Conservation (phyloP, 768 basidiomycete species). For the Trametes cingulata region DNA sequence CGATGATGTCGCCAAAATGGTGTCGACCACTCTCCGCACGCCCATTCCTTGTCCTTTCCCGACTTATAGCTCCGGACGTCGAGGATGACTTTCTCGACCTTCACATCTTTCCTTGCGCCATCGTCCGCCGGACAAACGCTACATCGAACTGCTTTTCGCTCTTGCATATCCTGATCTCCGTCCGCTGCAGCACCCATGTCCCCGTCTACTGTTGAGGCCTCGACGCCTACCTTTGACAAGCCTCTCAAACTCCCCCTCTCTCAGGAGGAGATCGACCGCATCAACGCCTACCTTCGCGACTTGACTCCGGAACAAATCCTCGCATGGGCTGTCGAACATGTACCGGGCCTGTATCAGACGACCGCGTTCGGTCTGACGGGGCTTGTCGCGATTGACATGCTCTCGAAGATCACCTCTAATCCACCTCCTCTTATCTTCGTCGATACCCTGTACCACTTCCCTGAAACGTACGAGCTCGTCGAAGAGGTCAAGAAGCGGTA, state of each 20-base stretch:
- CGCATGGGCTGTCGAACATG: constrained; percentile 75
- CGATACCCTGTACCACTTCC: constrained; percentile 96
- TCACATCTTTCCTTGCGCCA: no score
- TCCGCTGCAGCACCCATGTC: not conserved
- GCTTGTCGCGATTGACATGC: constrained; percentile 92
- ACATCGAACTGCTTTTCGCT: not conserved
- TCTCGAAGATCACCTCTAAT: constrained; percentile 70
- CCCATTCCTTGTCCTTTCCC: constrained; percentile 11
- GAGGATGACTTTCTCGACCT: constrained; percentile 16
- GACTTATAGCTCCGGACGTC: constrained; percentile 8
- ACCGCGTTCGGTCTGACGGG: constrained; percentile 97
- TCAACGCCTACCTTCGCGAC: constrained; percentile 73
- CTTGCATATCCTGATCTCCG: not conserved
- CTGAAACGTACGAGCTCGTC: constrained; percentile 88
- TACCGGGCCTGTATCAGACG: constrained; percentile 86
- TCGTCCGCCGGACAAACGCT: no score
- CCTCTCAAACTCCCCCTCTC: constrained; percentile 61
- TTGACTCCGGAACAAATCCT: constrained; percentile 85
- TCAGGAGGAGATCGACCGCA: constrained; percentile 53
- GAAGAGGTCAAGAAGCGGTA: constrained; percentile 79
- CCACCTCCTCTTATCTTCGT: constrained; percentile 91
- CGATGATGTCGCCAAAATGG: constrained; percentile 20
- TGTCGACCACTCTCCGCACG: constrained; percentile 19
- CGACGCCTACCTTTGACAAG: constrained; percentile 37
- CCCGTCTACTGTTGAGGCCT: constrained; percentile 7